phyloP scores from a whole-genome alignment of 306 rosid genomes.

The Albizia julibrissin region DNA sequence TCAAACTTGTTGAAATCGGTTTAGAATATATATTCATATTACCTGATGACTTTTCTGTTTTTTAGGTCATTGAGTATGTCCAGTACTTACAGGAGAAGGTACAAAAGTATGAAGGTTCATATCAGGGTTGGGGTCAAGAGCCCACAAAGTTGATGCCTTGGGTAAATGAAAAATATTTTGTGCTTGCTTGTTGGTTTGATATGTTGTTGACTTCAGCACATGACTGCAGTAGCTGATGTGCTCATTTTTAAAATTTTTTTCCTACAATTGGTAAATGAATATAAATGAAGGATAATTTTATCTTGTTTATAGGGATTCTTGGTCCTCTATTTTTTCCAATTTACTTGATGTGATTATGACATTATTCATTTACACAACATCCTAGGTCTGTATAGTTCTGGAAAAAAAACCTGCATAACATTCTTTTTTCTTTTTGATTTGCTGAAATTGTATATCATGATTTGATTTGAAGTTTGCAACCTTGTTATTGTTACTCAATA shows the following conservation, averaged over 20 bases:
- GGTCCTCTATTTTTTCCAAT: not conserved
- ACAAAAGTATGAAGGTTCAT: constrained; percentile 84
- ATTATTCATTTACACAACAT: not conserved
- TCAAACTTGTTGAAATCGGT: constrained; percentile 1
- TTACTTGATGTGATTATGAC: not conserved
- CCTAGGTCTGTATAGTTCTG: not conserved
- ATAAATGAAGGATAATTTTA: not conserved
- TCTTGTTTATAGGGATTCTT: not conserved
- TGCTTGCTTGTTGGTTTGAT: not conserved
- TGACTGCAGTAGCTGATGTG: not conserved
- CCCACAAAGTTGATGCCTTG: constrained; percentile 93
- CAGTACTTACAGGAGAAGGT: constrained; percentile 87
- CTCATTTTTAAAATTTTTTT: not conserved
- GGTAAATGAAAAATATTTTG: constrained; percentile 52
- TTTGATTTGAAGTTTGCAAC: not conserved
- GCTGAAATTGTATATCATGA: not conserved
- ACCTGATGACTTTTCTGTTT: constrained; percentile 20
- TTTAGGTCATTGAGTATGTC: constrained; percentile 91
- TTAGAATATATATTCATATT: not conserved
- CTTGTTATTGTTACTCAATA: not conserved
- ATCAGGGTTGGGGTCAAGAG: constrained; percentile 90
- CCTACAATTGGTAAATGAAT: not conserved
- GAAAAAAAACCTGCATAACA: not conserved
- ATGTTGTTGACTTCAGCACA: not conserved
- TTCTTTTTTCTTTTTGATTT: not conserved